These are phyloP conservation scores for Bothriochloa decipiens DNA, from an alignment of 176 grass and related monocot species.

Conservation along the genomic window DNA sequence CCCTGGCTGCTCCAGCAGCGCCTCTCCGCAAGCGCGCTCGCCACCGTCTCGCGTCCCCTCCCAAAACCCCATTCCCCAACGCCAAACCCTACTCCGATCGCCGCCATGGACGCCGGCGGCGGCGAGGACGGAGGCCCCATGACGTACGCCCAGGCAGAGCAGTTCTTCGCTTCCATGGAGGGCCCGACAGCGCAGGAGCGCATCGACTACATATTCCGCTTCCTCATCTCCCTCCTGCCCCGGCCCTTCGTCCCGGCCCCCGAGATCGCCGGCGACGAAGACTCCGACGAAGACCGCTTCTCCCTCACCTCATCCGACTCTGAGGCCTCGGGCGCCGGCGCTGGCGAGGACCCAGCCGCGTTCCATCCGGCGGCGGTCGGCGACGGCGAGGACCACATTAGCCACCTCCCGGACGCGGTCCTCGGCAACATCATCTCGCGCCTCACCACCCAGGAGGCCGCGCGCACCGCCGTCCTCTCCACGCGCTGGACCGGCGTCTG, in stretches of 20 bases:
- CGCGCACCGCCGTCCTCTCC: not conserved
- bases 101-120: slow-evolving; percentile 30
- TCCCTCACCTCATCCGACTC: slow-evolving; percentile 34
- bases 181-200: slow-evolving; percentile 24
- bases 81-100: not conserved
- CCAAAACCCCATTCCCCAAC: not conserved
- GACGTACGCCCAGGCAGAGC: not conserved
- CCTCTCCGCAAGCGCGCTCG: too few relatives aligned
- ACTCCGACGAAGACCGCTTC: slow-evolving; percentile 10
- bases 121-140: not conserved
- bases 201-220: not conserved
- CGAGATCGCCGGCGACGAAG: not conserved
- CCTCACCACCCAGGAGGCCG: slow-evolving; percentile 29
- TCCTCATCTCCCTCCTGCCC: slow-evolving; percentile 24
- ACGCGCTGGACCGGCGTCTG: slow-evolving; percentile 23
- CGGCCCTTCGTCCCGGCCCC: slow-evolving; percentile 36
- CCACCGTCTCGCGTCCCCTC: not conserved
- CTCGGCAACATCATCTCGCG: slow-evolving; percentile 28
- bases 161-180: not conserved
- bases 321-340: not conserved
- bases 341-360: not conserved
- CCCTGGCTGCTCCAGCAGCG: too few relatives aligned
- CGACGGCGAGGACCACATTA: slow-evolving; percentile 24
- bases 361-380: not conserved
- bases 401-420: slow-evolving; percentile 28